Evolutionary conservation across 306 rosid genomes (phyloP).

Genomic region (Inga oerstediana): DNA sequence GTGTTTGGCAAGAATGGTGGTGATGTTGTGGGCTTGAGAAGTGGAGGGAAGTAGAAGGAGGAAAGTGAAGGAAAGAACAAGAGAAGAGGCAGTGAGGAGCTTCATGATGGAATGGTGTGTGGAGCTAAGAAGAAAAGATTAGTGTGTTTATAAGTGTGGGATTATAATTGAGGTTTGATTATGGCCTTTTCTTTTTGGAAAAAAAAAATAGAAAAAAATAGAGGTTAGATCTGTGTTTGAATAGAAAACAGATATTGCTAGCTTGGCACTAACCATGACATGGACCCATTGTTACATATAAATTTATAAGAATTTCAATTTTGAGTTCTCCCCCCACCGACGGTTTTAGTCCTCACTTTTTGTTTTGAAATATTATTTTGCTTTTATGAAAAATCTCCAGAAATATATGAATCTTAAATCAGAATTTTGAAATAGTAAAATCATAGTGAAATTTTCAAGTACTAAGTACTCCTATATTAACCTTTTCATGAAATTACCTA

Average conservation of each 20-base stretch:
- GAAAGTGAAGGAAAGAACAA: conserved; percentile 35
- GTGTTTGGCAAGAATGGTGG: conserved; percentile 65
- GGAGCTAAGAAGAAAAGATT: not conserved
- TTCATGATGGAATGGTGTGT: conserved; percentile 16
- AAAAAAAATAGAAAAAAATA: not conserved
- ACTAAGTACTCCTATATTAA: too few relatives aligned
- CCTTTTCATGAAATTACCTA: too few relatives aligned
- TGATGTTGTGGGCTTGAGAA: conserved; percentile 68
- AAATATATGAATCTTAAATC: too few relatives aligned
- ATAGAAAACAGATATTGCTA: conserved; percentile 44
- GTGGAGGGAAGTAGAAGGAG: conserved; percentile 28
- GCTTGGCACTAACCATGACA: conserved; percentile 34
- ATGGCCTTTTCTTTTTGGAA: not conserved
- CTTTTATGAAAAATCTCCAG: not conserved
- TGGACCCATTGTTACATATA: conserved; percentile 27
- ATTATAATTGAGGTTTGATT: not conserved
- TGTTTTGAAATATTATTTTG: not conserved
- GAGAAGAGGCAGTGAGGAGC: not conserved
- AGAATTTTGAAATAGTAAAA: too few relatives aligned
- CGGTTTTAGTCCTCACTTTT: not conserved
- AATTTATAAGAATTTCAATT: not conserved
- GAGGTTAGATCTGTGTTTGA: not conserved
- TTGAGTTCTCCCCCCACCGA: conserved; percentile 10
- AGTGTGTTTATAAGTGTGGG: conserved; percentile 20
- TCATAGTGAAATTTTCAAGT: too few relatives aligned